These are phyloP conservation scores for Ilyonectria destructans DNA, from an alignment of 2,329 filamentous ascomycete species.

Conservation along the genomic window DNA sequence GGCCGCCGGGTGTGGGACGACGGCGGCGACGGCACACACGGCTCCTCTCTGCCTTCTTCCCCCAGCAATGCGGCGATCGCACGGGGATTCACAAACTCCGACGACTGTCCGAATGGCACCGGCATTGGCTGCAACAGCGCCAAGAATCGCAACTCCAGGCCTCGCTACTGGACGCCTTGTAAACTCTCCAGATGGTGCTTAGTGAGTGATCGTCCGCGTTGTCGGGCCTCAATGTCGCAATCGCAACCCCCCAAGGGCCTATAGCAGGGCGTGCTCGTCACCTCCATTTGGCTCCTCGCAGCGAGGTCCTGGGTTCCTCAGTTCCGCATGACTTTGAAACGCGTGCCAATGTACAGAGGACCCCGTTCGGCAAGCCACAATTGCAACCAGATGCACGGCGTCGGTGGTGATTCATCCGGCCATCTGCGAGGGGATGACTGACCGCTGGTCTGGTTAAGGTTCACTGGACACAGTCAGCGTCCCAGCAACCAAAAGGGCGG, in stretches of 20 bases:
- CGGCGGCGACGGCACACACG: neutral
- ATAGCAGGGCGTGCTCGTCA: neutral
- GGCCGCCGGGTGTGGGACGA: neutral
- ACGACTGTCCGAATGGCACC: slow-evolving; percentile 16
- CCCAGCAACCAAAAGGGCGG: slow-evolving; percentile 28
- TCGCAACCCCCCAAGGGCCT: neutral
- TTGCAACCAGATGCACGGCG: neutral
- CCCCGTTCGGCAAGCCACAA: neutral
- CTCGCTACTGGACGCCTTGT: neutral
- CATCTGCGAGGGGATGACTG: slow-evolving; percentile 14
- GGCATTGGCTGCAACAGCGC: neutral
- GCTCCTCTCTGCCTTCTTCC: neutral
- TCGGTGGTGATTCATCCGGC: slow-evolving; percentile 13
- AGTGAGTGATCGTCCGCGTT: neutral
- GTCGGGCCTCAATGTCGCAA: slow-evolving; percentile 10
- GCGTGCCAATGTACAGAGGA: neutral
- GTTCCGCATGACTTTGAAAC: slow-evolving; percentile 1
- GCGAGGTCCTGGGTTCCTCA: neutral
- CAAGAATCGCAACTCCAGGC: neutral
- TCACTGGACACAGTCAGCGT: slow-evolving; percentile 25
- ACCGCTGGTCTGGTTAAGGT: slow-evolving; percentile 33
- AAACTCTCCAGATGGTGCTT: neutral
- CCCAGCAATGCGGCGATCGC: neutral
- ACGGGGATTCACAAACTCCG: neutral
- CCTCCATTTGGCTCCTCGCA: neutral